phyloP scores from a whole-genome alignment of 495 filamentous ascomycete genomes.

The Achaetomiella virescens region DNA sequence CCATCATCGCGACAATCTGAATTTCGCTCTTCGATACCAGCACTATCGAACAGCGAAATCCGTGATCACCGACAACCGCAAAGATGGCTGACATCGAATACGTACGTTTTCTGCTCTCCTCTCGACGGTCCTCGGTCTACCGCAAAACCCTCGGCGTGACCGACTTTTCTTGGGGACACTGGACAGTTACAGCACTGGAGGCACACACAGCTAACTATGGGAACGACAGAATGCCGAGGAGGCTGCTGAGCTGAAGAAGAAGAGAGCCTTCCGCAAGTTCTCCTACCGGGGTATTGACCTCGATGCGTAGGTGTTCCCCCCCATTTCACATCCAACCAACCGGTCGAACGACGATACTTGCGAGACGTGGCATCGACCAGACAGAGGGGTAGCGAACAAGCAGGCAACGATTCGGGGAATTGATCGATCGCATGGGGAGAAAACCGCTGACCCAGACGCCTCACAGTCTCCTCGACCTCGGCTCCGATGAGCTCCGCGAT shows the following conservation, averaged over 20 bases:
- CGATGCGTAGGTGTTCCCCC: constrained; percentile 70
- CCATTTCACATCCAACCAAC: neutral
- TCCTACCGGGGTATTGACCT: constrained; percentile 99
- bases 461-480: constrained; percentile 83
- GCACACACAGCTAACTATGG: constrained; percentile 34
- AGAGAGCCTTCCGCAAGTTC: constrained; percentile 99
- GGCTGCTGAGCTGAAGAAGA: constrained; percentile 98
- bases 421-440: neutral
- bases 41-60: constrained; percentile 33
- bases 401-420: neutral
- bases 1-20: constrained; percentile 29
- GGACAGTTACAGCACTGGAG: neutral
- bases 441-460: constrained; percentile 16
- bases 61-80: constrained; percentile 44
- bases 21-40: constrained; percentile 37
- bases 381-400: neutral
- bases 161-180: neutral
- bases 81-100: constrained; percentile 91
- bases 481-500: constrained; percentile 96
- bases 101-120: constrained; percentile 53
- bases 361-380: neutral
- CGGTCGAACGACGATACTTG: neutral
- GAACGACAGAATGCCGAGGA: constrained; percentile 75
- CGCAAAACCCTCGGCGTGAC: neutral
- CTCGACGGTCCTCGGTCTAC: neutral